These are phyloP conservation scores for Penicillium coffeae DNA, from an alignment of 495 filamentous ascomycete species.

Conservation along the genomic window DNA sequence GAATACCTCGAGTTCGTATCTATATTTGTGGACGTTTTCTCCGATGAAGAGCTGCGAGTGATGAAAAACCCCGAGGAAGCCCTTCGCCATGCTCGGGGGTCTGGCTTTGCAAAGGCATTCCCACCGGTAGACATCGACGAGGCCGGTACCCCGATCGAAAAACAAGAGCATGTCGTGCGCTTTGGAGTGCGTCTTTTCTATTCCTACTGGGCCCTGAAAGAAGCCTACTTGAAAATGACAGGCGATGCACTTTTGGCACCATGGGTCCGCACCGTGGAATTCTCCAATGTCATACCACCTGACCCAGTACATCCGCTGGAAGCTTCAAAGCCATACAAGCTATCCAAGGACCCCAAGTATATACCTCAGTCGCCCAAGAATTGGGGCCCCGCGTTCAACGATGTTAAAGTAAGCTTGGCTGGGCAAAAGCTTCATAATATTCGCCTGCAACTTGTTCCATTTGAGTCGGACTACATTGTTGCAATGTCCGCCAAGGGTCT, in stretches of 20 bases:
- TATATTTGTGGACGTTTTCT: constrained; percentile 78
- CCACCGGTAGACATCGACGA: constrained; percentile 20
- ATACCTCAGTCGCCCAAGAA: constrained; percentile 18
- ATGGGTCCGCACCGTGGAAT: constrained; percentile 70
- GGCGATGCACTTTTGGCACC: constrained; percentile 79
- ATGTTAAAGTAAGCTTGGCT: constrained; percentile 51
- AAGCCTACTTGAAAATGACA: constrained; percentile 92
- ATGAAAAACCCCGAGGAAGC: constrained; percentile 49
- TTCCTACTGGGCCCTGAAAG: constrained; percentile 82
- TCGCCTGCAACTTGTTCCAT: constrained; percentile 56
- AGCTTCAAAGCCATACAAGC: constrained; percentile 4
- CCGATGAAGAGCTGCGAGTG: constrained; percentile 48
- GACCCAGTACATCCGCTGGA: constrained; percentile 21
- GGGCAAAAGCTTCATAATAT: constrained; percentile 49
- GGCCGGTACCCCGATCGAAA: constrained; percentile 23
- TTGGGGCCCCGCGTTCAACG: constrained; percentile 51
- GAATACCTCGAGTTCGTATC: constrained; percentile 67
- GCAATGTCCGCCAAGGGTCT: constrained; percentile 47
- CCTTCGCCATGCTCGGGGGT: constrained; percentile 23
- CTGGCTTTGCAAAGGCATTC: constrained; percentile 11
- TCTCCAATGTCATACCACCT: constrained; percentile 60
- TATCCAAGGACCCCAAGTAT: not conserved
- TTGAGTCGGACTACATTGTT: constrained; percentile 61
- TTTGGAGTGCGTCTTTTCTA: constrained; percentile 75
- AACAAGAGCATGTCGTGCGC: constrained; percentile 39